Conservation (phyloP, 192 early-diverging fungal species). For the Gonapodya sp. region DNA sequence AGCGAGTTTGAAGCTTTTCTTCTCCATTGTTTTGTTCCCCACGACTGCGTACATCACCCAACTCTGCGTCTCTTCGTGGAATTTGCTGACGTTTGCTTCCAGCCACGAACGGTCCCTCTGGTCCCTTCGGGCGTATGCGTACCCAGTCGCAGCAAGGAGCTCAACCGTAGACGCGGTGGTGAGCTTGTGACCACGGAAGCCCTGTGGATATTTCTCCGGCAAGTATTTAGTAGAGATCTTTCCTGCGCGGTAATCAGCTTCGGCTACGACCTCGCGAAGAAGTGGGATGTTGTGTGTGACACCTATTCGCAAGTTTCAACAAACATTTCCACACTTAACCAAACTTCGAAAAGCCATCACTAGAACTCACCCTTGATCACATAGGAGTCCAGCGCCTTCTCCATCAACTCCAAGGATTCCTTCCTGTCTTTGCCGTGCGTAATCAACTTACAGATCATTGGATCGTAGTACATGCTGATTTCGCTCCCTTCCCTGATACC, state of each 20-base stretch:
- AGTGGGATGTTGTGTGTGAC: slow-evolving; percentile 94
- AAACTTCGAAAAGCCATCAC: not conserved
- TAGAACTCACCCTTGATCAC: slow-evolving; percentile 65
- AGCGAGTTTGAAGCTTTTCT: slow-evolving; percentile 10
- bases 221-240: slow-evolving; percentile 78
- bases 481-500: slow-evolving; percentile 86
- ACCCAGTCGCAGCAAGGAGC: slow-evolving; percentile 54
- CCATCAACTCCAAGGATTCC: slow-evolving; percentile 69
- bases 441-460: slow-evolving; percentile 88
- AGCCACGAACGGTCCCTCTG: slow-evolving; percentile 49
- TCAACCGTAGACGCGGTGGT: slow-evolving; percentile 35
- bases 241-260: slow-evolving; percentile 61
- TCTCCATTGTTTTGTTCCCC: slow-evolving; percentile 25
- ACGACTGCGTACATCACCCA: slow-evolving; percentile 39
- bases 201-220: slow-evolving; percentile 76
- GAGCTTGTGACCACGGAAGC: slow-evolving; percentile 69
- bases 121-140: slow-evolving; percentile 60
- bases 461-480: slow-evolving; percentile 93
- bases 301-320: slow-evolving; percentile 14
- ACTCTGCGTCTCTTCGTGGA: slow-evolving; percentile 16
- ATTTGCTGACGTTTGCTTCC: slow-evolving; percentile 23
- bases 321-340: not conserved
- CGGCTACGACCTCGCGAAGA: slow-evolving; percentile 72
- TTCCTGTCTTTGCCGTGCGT: slow-evolving; percentile 69
- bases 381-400: slow-evolving; percentile 74